phyloP scores from a whole-genome alignment of 768 basidiomycete genomes.

The Russula emetica region DNA sequence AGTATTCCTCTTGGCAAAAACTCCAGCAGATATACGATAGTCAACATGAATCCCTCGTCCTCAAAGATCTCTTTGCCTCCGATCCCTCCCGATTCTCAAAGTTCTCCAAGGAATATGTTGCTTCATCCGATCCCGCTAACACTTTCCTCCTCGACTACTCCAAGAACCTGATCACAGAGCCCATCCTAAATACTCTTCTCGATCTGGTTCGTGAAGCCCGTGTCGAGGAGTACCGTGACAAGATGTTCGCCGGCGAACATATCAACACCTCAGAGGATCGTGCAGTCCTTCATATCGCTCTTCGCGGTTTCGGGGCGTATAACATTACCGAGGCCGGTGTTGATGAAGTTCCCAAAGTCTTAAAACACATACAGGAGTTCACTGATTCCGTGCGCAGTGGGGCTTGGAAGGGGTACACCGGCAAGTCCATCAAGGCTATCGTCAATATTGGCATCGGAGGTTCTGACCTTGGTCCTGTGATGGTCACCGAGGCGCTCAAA shows the following conservation, averaged over 20 bases:
- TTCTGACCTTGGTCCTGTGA: conserved; percentile 95
- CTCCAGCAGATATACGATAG: conserved; percentile 79
- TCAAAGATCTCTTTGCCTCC: conserved; percentile 89
- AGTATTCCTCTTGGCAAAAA: conserved; percentile 86
- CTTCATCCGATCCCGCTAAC: conserved; percentile 58
- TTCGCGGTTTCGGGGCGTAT: conserved; percentile 77
- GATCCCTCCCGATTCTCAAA: conserved; percentile 84
- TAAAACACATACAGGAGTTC: conserved; percentile 90
- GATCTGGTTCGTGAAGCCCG: conserved; percentile 79
- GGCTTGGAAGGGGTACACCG: conserved; percentile 95
- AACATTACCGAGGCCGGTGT: conserved; percentile 77
- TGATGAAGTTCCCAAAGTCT: conserved; percentile 75
- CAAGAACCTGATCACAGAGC: conserved; percentile 90
- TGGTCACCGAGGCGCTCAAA: conserved; percentile 98
- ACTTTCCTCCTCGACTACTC: conserved; percentile 94
- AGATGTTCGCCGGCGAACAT: conserved; percentile 93
- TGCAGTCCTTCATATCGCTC: conserved; percentile 91
- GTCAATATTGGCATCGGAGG: conserved; percentile 99
- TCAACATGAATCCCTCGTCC: conserved; percentile 66
- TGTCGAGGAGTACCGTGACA: conserved; percentile 79
- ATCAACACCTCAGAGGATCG: conserved; percentile 99
- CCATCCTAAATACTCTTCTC: conserved; percentile 74
- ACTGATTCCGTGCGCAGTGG: conserved; percentile 79
- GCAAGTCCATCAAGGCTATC: conserved; percentile 88
- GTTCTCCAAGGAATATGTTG: conserved; percentile 74